Conservation (phyloP, 306 rosid species). For the Fagus sylvatica region DNA sequence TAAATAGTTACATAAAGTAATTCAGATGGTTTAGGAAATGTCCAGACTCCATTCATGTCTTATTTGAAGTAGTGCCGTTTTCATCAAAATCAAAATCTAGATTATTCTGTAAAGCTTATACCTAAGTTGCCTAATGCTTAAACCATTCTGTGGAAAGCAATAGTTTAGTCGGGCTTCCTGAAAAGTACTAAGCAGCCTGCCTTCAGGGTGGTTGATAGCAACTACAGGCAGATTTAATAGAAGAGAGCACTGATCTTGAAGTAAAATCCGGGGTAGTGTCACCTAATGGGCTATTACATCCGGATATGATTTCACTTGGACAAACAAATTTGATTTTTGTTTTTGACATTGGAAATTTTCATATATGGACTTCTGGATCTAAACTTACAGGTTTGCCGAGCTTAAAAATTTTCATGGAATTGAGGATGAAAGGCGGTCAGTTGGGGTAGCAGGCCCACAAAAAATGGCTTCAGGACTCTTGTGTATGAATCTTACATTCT, state of each 20-base stretch:
- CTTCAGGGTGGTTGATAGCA: not conserved
- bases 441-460: conserved; percentile 64
- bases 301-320: not conserved
- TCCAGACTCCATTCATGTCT: not conserved
- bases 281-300: not conserved
- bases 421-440: conserved; percentile 62
- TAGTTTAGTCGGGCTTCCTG: not conserved
- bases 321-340: not conserved
- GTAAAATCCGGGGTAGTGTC: not conserved
- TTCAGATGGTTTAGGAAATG: not conserved
- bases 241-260: not conserved
- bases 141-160: not conserved
- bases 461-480: conserved; percentile 78
- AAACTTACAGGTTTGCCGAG: conserved; percentile 62
- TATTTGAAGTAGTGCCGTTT: not conserved
- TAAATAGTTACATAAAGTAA: not conserved
- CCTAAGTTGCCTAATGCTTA: conserved; percentile 2
- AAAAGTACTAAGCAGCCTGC: not conserved
- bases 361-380: conserved; percentile 19
- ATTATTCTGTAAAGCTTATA: not conserved
- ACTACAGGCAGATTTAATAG: not conserved
- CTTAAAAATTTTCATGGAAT: conserved; percentile 78
- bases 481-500: conserved; percentile 43
- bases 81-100: not conserved
- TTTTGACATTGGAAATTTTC: conserved; percentile 5